Evolutionary conservation across 2,329 filamentous ascomycete species (phyloP), one percentile per base, ranked within the genome.

Genomic region (Lachnellula hyalina): DNA sequence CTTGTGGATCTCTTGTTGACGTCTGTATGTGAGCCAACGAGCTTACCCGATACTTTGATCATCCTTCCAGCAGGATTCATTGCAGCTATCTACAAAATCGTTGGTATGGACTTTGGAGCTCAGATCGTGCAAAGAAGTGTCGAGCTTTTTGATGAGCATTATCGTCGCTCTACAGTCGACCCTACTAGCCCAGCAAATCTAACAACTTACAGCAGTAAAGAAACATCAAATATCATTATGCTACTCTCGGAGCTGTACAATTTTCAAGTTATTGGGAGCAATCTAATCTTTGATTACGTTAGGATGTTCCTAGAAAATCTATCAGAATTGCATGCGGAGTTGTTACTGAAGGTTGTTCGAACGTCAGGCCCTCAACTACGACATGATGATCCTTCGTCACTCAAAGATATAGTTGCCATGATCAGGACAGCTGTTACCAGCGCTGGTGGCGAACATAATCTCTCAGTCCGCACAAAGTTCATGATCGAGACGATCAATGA

Each of bases 401-500:
- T 99, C 49, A 96, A 96, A 69, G 90, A 96, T 59, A 94, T 99
- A 59, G 86, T 96, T 5, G 75, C 86, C 11, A 78, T 90, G 49
- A 81, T 97, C 55, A 89, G 90, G 61, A 84, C 86, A 21, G 83
- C 86, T 1, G 81, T 92, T 2, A 76, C 82, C 0, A 84, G 83
- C 56, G 75, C 80, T 36, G 89, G 87, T 4, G 83, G 89, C 64
- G 75, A 76, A 12, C 87, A 76, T 11, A 87, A 84, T 19, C 75
- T 96, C 28, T 93, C 91, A 1, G 89, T 92, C 9, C 85, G 94
- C 53, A 96, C 93, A 1, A 95, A 89, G 63, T 96, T 96, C 73
- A 97, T 97, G 92, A 89, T 99, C 50, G 93, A 97, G 67, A 94
- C 88, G 1, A 96, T 99, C 70, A 90, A 89, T 56, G 90, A 96